Evolutionary conservation across 2,329 filamentous ascomycete genomes (phyloP).

Genomic region (Gaeumannomyces sp.): DNA sequence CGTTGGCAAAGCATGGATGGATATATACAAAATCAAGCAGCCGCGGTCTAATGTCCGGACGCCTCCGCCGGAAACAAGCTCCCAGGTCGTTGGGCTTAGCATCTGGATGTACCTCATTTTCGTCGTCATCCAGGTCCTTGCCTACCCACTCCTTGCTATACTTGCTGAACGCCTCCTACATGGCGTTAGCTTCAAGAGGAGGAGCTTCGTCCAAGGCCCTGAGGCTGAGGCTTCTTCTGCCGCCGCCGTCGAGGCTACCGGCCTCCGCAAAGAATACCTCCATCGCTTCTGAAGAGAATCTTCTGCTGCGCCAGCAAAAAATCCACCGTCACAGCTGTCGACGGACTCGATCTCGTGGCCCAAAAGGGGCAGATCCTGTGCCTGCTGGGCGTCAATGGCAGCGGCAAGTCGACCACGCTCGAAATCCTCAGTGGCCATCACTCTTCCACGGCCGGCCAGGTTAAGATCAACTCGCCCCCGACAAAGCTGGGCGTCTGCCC

Average conservation of each 20-base stretch:
- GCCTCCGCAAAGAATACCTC: constrained; percentile 74
- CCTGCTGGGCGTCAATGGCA: constrained; percentile 84
- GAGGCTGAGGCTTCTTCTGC: constrained; percentile 27
- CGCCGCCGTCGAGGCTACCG: constrained; percentile 61
- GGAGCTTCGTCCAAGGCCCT: constrained; percentile 40
- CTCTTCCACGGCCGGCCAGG: constrained; percentile 67
- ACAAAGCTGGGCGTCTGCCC: constrained; percentile 82
- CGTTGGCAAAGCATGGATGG: constrained; percentile 54
- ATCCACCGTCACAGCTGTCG: constrained; percentile 73
- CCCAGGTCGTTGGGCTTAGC: background rate
- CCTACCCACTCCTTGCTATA: constrained; percentile 70
- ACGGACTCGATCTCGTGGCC: constrained; percentile 66
- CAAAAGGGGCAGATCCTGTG: constrained; percentile 78
- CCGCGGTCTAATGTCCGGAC: constrained; percentile 44
- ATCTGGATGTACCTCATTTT: constrained; percentile 61
- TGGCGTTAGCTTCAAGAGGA: constrained; percentile 61
- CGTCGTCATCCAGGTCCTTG: constrained; percentile 67
- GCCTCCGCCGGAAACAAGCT: background rate
- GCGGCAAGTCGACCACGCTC: constrained; percentile 83
- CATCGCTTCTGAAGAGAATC: constrained; percentile 52
- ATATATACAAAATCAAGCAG: constrained; percentile 60
- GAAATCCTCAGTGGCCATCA: constrained; percentile 82
- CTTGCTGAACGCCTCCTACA: constrained; percentile 68
- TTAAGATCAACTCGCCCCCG: constrained; percentile 64
- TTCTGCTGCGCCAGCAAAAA: constrained; percentile 42